Base-by-base conservation (phyloP, 257 asterid genomes). In the Penstemon eatonii region DNA sequence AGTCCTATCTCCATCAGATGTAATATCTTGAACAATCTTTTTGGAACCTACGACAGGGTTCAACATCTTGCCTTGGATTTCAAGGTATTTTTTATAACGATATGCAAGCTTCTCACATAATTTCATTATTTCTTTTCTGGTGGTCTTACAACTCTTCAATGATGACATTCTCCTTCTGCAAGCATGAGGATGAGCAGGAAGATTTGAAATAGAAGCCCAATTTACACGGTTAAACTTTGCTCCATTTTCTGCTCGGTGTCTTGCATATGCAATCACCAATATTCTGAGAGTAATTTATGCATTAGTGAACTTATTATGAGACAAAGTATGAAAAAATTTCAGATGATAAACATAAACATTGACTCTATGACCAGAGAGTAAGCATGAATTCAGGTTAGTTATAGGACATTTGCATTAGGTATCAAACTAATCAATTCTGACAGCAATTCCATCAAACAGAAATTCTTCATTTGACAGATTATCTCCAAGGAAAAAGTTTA, bases 141-240 rank as follows among this genome's bases (percentile, higher is more conserved):
- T 90, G 67, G 81, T 80, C 56, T 6, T 4, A 73, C 56, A 75
- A 51, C 71, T 70, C 41, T 88, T 93, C 73, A 93, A 76, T 56
- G 71, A 8, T 43, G 97, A 63, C 90, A 93, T 90, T 87, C 99
- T 88, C 81, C 99, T 80, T 83, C 76, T 87, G 83, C 99, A 87
- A 81, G 84, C 63, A 59, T 75, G 77, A 66, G 92, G 95, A 57
- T 95, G 83, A 13, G 95, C 97, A 19, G 99, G 99, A 59, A 93
- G 96, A 83, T 83, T 84, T 66, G 78, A 65, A 74, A 93, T 78
- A 11, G 95, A 79, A 68, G 65, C 72, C 97, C 97, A 93, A 74
- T 84, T 84, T 51, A 79, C 82, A 63, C 97, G 91, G 78, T 87
- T 83, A 81, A 77, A 84, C 43, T 85, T 87, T 68, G 92, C 89